These are phyloP conservation scores for Fusarium algeriense DNA, from an alignment of 2,329 filamentous ascomycete species.

Conservation along the genomic window DNA sequence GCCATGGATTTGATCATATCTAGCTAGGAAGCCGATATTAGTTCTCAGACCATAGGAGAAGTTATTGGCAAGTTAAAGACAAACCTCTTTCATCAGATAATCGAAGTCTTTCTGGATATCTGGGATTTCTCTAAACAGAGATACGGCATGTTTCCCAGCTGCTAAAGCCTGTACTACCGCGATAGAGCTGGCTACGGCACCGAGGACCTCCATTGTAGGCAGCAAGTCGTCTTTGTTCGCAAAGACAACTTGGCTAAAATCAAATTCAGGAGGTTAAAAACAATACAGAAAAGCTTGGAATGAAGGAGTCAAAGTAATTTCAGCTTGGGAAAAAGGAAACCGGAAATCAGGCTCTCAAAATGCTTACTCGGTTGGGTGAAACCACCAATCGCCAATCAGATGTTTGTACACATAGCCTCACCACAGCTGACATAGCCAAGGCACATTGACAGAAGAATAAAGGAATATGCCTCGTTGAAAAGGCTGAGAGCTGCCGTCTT, in stretches of 20 bases:
- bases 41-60: fast-evolving
- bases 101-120: slow-evolving; percentile 27
- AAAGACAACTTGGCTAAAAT: no score
- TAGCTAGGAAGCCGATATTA: background rate
- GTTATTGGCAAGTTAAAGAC: fast-evolving
- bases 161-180: slow-evolving; percentile 17
- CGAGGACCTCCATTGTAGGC: slow-evolving; percentile 21
- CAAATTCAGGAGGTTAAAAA: background rate
- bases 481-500: background rate
- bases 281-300: background rate
- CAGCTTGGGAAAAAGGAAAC: background rate
- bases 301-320: background rate
- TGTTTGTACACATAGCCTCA: slow-evolving; percentile 1
- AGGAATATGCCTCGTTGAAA: background rate
- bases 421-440: background rate
- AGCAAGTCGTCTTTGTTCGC: background rate
- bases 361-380: background rate
- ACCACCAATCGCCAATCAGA: slow-evolving; percentile 12
- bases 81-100: slow-evolving; percentile 16
- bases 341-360: slow-evolving; percentile 4
- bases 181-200: slow-evolving; percentile 27
- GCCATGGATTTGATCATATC: slow-evolving; percentile 6
- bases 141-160: slow-evolving; percentile 16
- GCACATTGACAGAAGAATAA: background rate
- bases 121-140: slow-evolving; percentile 14